These are phyloP conservation scores for Vigna nakashimae DNA, from an alignment of 306 rosid genomes.

Conservation along the genomic window DNA sequence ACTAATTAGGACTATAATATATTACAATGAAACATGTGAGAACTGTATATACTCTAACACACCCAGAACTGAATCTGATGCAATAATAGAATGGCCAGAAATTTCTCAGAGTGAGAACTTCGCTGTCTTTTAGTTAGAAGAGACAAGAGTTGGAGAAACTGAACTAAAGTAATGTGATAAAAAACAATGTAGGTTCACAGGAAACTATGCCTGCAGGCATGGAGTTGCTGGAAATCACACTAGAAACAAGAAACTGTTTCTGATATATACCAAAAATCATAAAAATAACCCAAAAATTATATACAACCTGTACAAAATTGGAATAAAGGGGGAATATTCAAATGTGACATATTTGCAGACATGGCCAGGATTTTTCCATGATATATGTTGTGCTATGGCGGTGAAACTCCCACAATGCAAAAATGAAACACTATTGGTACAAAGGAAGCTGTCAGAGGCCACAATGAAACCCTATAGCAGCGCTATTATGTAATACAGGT, in stretches of 20 bases:
- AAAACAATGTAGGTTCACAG: no score
- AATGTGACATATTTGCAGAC: neutral
- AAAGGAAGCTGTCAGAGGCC: neutral
- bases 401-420: neutral
- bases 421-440: neutral
- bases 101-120: no score
- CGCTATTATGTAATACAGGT: no score
- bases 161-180: no score
- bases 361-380: neutral
- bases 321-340: neutral
- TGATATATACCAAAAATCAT: no score
- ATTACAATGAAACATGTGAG: neutral
- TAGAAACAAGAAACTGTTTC: no score
- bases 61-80: no score
- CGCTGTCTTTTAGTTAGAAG: no score
- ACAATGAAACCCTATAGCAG: neutral
- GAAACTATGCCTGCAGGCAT: no score
- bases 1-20: neutral
- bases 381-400: neutral
- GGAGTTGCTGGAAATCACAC: no score
- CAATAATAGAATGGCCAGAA: no score
- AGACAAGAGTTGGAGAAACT: no score
- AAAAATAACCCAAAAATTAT: neutral
- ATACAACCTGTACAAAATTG: neutral
- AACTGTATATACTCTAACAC: neutral